Conservation (phyloP, 2,329 filamentous ascomycete species). For the Fusarium nygamai region DNA sequence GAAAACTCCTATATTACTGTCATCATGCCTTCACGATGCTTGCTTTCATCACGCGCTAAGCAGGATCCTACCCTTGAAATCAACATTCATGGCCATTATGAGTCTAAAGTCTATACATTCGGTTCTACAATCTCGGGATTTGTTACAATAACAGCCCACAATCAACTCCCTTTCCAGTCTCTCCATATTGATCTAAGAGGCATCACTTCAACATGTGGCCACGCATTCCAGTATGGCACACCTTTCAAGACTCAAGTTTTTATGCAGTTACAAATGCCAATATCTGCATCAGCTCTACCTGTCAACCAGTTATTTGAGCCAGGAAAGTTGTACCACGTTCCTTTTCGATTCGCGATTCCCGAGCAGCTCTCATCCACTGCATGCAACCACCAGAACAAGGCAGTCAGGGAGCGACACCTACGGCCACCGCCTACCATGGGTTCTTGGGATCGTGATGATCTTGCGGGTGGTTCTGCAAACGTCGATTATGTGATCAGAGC, state of each 20-base stretch:
- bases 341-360: not conserved
- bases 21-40: not conserved
- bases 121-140: not conserved
- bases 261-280: not conserved
- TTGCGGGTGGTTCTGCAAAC: not conserved
- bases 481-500: not conserved
- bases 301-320: not conserved
- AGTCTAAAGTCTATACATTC: not conserved
- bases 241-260: not conserved
- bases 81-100: not conserved
- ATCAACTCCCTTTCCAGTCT: not conserved
- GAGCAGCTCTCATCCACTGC: not conserved
- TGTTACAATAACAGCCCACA: not conserved
- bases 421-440: not conserved
- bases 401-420: not conserved
- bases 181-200: not conserved
- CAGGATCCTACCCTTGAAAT: not conserved
- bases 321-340: not conserved
- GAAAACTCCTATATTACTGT: rapidly evolving
- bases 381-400: not conserved
- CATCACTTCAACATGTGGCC: not conserved
- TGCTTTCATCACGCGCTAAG: not conserved
- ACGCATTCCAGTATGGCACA: not conserved
- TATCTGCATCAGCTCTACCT: not conserved
- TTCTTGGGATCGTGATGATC: not conserved